Percentiles rank a stretch among this genome's conserved stretches.
Conservation (phyloP, 768 basidiomycete species). For the Hemileccinum rubropunctum region DNA sequence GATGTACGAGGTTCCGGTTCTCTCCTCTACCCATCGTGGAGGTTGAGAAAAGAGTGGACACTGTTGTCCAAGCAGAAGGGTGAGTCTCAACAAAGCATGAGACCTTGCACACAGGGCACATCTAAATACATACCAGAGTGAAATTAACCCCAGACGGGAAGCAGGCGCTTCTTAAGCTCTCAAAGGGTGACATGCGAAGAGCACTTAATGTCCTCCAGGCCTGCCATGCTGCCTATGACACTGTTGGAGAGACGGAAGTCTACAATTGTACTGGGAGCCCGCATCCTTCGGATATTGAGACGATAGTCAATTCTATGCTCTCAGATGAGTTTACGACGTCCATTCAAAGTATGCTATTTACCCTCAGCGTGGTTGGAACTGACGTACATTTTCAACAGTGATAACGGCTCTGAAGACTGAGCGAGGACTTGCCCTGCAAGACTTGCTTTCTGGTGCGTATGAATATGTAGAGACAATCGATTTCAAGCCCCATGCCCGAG, state of each 20-base stretch:
- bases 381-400: conserved; percentile 49
- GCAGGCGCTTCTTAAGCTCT: conserved; percentile 88
- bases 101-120: neutral
- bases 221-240: conserved; percentile 94
- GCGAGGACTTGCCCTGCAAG: conserved; percentile 91
- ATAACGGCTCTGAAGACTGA: conserved; percentile 86
- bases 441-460: conserved; percentile 87
- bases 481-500: conserved; percentile 78
- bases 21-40: conserved; percentile 85
- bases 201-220: conserved; percentile 96
- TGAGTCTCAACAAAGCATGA: conserved; percentile 34
- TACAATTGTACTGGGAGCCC: conserved; percentile 98
- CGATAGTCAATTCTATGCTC: conserved; percentile 93
- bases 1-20: conserved; percentile 97
- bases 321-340: conserved; percentile 92
- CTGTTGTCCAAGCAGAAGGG: conserved; percentile 83
- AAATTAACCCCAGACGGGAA: conserved; percentile 85
- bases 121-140: conserved; percentile 51
- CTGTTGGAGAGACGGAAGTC: conserved; percentile 83
- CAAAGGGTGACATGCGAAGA: conserved; percentile 95
- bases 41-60: conserved; percentile 77
- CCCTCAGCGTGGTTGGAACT: neutral
- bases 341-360: conserved; percentile 61
- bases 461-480: conserved; percentile 88
- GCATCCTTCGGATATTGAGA: conserved; percentile 91